A percentile compares a stretch with the other conserved stretches of the same genome.
Conservation (phyloP, 2,329 filamentous ascomycete species). For the Fusarium marasasianum region DNA sequence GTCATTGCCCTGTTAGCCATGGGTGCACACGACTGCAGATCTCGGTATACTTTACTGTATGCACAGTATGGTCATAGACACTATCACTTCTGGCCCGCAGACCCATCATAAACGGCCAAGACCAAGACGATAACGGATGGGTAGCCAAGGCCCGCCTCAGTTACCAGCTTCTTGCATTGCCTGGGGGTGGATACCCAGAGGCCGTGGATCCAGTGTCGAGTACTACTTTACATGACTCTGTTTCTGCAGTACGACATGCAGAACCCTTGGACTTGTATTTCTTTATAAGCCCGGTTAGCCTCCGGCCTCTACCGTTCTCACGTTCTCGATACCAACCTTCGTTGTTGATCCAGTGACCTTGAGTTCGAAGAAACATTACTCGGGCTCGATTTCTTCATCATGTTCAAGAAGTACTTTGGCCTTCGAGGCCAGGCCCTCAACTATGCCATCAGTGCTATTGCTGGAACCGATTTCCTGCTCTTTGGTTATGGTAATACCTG, state of each 20-base stretch:
- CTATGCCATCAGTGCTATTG: constrained; percentile 75
- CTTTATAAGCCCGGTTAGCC: constrained; percentile 32
- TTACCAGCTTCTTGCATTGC: neutral
- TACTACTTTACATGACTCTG: constrained; percentile 30
- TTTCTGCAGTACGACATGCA: constrained; percentile 23
- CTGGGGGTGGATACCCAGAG: constrained; percentile 25
- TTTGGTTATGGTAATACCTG: constrained; percentile 61
- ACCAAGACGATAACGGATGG: neutral
- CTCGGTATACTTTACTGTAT: neutral
- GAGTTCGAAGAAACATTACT: constrained; percentile 1
- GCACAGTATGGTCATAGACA: neutral
- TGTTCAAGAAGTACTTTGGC: constrained; percentile 65
- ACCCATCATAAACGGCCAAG: constrained; percentile 13
- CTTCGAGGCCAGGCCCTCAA: constrained; percentile 72
- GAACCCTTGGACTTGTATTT: neutral
- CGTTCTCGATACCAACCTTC: neutral
- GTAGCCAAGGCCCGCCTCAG: constrained; percentile 3
- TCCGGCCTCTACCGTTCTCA: constrained; percentile 3
- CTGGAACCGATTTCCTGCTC: constrained; percentile 76
- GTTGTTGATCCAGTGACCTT: neutral
- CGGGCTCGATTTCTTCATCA: constrained; percentile 19
- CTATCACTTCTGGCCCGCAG: neutral
- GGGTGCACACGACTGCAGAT: constrained; percentile 4
- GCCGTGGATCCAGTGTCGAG: constrained; percentile 24
- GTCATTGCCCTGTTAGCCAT: neutral